phyloP scores from a whole-genome alignment of 225 moss, liverwort and hornwort genomes.

The Physcomitrium patens region DNA sequence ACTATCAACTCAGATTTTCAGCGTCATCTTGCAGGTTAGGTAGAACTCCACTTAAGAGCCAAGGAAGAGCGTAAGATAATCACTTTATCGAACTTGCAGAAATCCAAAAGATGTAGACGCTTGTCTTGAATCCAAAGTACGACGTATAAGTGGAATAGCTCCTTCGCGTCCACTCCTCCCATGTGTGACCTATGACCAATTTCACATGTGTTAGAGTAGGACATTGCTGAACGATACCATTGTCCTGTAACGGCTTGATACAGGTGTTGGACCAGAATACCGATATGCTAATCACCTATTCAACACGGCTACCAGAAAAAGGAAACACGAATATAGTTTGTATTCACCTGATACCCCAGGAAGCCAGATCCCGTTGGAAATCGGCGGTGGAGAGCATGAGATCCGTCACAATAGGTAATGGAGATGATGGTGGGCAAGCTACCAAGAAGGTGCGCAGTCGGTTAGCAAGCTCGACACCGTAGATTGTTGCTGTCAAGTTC shows the following conservation, averaged over 20 bases:
- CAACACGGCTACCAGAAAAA: neutral
- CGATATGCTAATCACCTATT: no score
- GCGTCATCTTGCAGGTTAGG: neutral
- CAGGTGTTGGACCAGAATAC: neutral
- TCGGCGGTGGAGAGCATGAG: conserved; percentile 90
- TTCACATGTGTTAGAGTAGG: neutral
- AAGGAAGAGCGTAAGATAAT: neutral
- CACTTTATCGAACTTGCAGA: conserved; percentile 97
- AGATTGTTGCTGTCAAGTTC: conserved; percentile 60
- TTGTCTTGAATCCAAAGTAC: conserved; percentile 99
- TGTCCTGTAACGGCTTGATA: no score
- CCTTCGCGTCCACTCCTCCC: conserved; percentile 82
- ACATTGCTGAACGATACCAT: no score
- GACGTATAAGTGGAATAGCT: conserved; percentile 91
- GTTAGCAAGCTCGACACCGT: conserved; percentile 52
- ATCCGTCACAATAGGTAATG: conserved; percentile 80
- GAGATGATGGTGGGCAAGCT: conserved; percentile 69
- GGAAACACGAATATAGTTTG: neutral
- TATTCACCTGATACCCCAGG: conserved; percentile 86
- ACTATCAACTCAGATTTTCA: neutral
- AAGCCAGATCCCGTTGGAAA: conserved; percentile 74
- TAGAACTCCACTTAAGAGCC: neutral
- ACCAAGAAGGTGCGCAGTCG: conserved; percentile 52
- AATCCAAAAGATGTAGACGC: conserved; percentile 90
- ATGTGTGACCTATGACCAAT: conserved; percentile 56